A percentile compares a stretch with the other conserved stretches of the same genome.
Conservation (phyloP, 345 rosid species). For the Punica granatum region DNA sequence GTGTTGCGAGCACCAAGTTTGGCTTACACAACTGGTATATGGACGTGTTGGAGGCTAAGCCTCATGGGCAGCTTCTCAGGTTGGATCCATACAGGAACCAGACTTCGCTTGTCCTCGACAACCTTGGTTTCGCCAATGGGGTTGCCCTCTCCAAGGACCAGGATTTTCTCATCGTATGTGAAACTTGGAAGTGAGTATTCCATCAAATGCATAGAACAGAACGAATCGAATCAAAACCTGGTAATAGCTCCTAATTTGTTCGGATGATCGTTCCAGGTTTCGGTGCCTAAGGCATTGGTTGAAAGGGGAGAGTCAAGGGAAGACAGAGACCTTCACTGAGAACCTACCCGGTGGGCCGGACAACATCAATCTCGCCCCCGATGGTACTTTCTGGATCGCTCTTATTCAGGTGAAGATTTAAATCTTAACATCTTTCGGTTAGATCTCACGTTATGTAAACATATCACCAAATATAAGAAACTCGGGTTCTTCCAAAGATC, state of each 20-base stretch:
- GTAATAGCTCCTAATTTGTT: neutral
- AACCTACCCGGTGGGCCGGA: constrained; percentile 49
- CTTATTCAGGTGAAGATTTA: constrained; percentile 18
- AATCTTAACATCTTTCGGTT: neutral
- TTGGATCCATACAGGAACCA: constrained; percentile 29
- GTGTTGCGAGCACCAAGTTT: constrained; percentile 42
- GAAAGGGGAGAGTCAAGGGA: constrained; percentile 24
- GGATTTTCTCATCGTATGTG: constrained; percentile 40
- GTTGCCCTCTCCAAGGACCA: constrained; percentile 39
- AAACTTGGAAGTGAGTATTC: constrained; percentile 34
- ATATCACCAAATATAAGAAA: too few species aligned
- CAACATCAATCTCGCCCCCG: constrained; percentile 48
- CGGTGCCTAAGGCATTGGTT: constrained; percentile 46
- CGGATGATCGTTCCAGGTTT: constrained; percentile 16
- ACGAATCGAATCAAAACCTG: neutral
- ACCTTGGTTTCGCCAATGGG: constrained; percentile 35
- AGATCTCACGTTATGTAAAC: too few species aligned
- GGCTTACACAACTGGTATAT: constrained; percentile 26
- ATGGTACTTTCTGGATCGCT: constrained; percentile 54
- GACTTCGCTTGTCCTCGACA: constrained; percentile 30
- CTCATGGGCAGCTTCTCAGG: constrained; percentile 48
- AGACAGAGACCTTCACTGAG: constrained; percentile 31
- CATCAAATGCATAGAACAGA: neutral
- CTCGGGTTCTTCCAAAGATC: too few species aligned
- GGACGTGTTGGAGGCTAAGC: constrained; percentile 44